Evolutionary conservation across 2,329 filamentous ascomycete species (phyloP).

Genomic region (Fusarium verrucosum): DNA sequence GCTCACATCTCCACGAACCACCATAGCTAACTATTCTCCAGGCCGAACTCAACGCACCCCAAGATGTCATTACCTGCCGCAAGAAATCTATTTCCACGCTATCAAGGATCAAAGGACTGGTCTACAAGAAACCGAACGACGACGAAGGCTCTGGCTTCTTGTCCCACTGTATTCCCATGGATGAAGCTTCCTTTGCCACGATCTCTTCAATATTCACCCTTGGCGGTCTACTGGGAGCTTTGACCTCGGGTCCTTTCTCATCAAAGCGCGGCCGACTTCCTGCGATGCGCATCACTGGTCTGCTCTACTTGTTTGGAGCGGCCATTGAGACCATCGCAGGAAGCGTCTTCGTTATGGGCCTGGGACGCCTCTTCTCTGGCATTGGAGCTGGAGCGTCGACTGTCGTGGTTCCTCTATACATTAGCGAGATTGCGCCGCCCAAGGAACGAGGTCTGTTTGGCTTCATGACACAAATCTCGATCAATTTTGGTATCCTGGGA

Average conservation of each 20-base stretch:
- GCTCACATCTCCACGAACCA: not conserved
- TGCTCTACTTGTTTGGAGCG: conserved; percentile 81
- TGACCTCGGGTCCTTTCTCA: conserved; percentile 81
- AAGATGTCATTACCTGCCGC: conserved; percentile 91
- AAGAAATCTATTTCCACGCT: conserved; percentile 57
- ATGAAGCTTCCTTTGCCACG: conserved; percentile 79
- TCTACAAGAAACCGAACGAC: conserved; percentile 39
- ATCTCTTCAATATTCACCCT: conserved; percentile 92
- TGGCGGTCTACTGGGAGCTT: conserved; percentile 84
- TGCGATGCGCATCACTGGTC: conserved; percentile 79
- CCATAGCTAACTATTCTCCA: conserved; percentile 25
- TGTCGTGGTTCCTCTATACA: conserved; percentile 93
- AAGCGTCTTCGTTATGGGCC: conserved; percentile 71
- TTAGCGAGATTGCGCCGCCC: conserved; percentile 87
- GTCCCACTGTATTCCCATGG: conserved; percentile 90
- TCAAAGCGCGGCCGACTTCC: conserved; percentile 78
- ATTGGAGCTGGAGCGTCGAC: conserved; percentile 87
- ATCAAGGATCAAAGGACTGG: conserved; percentile 42
- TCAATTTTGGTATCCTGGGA: conserved; percentile 87
- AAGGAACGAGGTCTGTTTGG: conserved; percentile 80
- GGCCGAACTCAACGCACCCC: conserved; percentile 95
- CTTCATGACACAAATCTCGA: conserved; percentile 88
- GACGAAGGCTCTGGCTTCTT: conserved; percentile 50
- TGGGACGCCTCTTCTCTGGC: conserved; percentile 83
- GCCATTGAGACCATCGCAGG: conserved; percentile 76